A percentile compares a stretch with the other conserved stretches of the same genome.
phyloP scores from a whole-genome alignment of 768 basidiomycete species.

The Amanita fuliginea region DNA sequence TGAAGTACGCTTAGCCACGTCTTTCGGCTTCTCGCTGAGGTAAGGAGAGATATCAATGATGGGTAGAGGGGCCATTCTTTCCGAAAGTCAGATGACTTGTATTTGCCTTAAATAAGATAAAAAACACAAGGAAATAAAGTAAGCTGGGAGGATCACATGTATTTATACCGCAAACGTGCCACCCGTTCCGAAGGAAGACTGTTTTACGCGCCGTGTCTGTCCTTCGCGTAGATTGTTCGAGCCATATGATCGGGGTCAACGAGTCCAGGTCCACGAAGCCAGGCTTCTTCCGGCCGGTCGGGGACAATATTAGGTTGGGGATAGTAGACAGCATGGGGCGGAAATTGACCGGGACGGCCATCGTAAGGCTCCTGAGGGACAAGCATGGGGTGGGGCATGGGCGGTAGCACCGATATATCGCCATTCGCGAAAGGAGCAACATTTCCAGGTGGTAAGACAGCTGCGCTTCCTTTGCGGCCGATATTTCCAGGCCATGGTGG shows the following conservation, averaged over 20 bases:
- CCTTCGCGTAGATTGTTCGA: constrained; percentile 55
- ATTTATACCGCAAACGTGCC: background rate
- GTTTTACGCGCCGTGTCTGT: constrained; percentile 23
- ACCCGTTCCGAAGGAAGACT: background rate
- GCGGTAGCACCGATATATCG: constrained; percentile 19
- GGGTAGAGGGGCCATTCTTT: constrained; percentile 30
- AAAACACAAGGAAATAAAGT: constrained; percentile 3
- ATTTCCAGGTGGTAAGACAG: constrained; percentile 8
- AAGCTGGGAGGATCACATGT: background rate
- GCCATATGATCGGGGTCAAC: constrained; percentile 4
- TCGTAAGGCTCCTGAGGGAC: constrained; percentile 11
- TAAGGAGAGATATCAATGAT: constrained; percentile 68
- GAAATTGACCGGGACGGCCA: constrained; percentile 1
- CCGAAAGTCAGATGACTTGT: background rate
- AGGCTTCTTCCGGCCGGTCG: constrained; percentile 1
- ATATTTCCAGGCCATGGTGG: constrained; percentile 2
- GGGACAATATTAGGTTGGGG: background rate
- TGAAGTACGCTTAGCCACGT: constrained; percentile 27
- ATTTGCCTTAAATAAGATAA: constrained; percentile 7
- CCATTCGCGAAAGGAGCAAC: constrained; percentile 14
- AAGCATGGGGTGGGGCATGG: constrained; percentile 16
- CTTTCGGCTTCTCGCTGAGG: constrained; percentile 24
- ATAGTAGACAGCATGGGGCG: background rate
- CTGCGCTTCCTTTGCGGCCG: background rate
- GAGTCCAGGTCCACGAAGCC: constrained; percentile 7